Evolutionary conservation across 2,329 filamentous ascomycete species (phyloP).

Genomic region (Trichoderma sp.): DNA sequence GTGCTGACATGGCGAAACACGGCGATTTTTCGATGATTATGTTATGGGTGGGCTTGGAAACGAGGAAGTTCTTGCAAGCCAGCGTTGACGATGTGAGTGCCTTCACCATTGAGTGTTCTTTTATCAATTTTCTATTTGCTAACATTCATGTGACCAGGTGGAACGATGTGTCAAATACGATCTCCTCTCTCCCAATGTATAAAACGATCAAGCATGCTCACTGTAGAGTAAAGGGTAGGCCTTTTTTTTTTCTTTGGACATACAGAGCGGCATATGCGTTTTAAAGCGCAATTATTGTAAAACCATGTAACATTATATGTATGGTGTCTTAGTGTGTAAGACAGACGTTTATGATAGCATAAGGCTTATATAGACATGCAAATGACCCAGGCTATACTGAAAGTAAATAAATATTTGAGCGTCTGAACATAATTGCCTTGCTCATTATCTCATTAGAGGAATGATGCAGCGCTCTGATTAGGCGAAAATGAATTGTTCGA

Average conservation of each 20-base stretch:
- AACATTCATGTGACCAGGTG: constrained; percentile 54
- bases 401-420: not conserved
- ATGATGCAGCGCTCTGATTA: too few species aligned
- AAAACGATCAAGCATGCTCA: constrained; percentile 33
- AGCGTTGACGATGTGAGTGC: constrained; percentile 81
- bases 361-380: not conserved
- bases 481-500: not conserved
- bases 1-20: constrained; percentile 68
- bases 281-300: not conserved
- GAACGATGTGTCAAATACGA: constrained; percentile 92
- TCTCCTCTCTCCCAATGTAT: constrained; percentile 84
- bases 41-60: constrained; percentile 90
- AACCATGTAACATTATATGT: not conserved
- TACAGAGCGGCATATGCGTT: not conserved
- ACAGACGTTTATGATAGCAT: not conserved
- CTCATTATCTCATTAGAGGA: not conserved
- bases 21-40: constrained; percentile 85
- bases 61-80: constrained; percentile 84
- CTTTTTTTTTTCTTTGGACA: not conserved
- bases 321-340: not conserved
- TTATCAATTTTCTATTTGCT: not conserved
- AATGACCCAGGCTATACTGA: not conserved
- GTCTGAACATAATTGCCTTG: not conserved
- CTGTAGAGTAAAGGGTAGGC: not conserved
- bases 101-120: not conserved